Evolutionary conservation across 768 basidiomycete species (phyloP), one percentile per base, ranked within the genome.

Genomic region (Kwoniella dejecticola): DNA sequence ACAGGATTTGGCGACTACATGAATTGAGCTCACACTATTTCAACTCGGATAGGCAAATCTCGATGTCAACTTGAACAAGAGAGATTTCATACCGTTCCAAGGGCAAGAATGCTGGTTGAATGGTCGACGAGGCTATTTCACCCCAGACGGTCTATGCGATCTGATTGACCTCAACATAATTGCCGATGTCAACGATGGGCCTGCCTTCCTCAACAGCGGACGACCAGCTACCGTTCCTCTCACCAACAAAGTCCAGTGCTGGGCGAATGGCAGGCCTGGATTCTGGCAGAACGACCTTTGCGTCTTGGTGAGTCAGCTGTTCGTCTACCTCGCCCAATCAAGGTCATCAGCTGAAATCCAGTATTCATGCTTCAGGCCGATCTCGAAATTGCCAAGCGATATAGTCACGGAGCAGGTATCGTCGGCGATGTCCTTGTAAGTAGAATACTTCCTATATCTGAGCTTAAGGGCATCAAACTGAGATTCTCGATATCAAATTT

Each of bases 181-280:
- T 29, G 41, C 54, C 10, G 55, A 47, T 41, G 52, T 48, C 21
- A 48, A 47, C 21, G 44, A 60, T 41, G 50, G 50, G 11, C 50
- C 47, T 12, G 30, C 38, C 27, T 46, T 47, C 56, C 19, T 57
- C 15, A 36, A 46, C 23, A 46, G 48, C 26, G 38, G 57, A 26
- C 38, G 24, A 0, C 54, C 56, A 5, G 44, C 44, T 15, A 30
- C 29, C 21, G 11, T 38, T 13, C 45, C 56, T 23, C 31, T 47
- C 19, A 3, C 29, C 41, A 26, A 33, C 38, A 31, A 49, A 1
- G 24, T 29, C 23, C 57, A 50, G 17, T 64, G 63, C 27, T 64
- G 63, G 63, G 13, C 52, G 11, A 36, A 65, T 27, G 64, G 59
- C 27, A 46, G 33, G 36, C 50, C 38, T n/a, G 64, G 64, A 27